Base-by-base conservation (phyloP, 139 green algal genomes). In the Chlorella sp. region DNA sequence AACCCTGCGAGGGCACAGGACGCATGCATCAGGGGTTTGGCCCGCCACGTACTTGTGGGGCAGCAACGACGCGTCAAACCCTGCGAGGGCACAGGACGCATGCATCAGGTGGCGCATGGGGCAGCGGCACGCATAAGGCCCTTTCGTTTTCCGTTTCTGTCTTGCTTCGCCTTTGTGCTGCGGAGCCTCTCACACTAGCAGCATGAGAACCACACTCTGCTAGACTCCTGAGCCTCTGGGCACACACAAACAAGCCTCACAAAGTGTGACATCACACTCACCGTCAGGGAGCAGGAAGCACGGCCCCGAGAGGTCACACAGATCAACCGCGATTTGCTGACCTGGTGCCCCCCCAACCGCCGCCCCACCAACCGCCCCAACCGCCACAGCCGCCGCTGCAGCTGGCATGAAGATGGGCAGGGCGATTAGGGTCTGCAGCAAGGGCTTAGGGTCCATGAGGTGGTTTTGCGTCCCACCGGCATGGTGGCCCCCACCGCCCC, bases 331-430 rank as follows among this genome's bases (percentile, higher is more conserved):
- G n/a, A n/a, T n/a, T n/a, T n/a, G n/a, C n/a, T n/a, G n/a, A n/a
- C n/a, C n/a, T n/a, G n/a, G n/a, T n/a, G n/a, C n/a, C n/a, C n/a
- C n/a, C n/a, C n/a, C n/a, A n/a, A n/a, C n/a, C n/a, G n/a, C n/a
- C n/a, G n/a, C n/a, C n/a, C n/a, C n/a, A n/a, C n/a, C n/a, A n/a
- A n/a, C n/a, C n/a, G n/a, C n/a, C 30, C 6, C 49, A 35, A n/a
- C 49, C 67, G 51, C 31, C 36, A 1, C 50, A 72, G 65, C 63
- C 10, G n/a, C n/a, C n/a, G n/a, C n/a, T n/a, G n/a, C 20, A 0
- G 75, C 75, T 0, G 75, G 55, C 20, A 74, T 61, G 71, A 69
- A 81, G 33, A 81, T 75, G 4, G 76, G 76, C 66, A 81, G 61
- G 3, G 64, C 59, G 27, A 61, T 35, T 24, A 81, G 67, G 27